Evolutionary conservation across 1,139 yeast genomes (phyloP).

Genomic region (Hansenula sp.): DNA sequence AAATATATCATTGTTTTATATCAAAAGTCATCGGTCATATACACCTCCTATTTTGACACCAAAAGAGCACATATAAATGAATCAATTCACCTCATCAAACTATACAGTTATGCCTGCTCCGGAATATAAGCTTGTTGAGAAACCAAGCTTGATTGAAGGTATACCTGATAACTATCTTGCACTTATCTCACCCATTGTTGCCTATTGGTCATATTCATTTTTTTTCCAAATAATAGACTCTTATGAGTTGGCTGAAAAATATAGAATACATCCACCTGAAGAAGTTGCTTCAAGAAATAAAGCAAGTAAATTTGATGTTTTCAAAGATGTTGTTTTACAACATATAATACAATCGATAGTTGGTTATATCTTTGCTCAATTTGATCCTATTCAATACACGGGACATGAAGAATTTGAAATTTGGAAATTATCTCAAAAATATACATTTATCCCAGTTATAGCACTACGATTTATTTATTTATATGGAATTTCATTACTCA

Average conservation of each 20-base stretch:
- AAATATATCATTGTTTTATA: too few relatives aligned
- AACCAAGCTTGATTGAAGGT: constrained; percentile 45
- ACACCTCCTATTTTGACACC: not conserved
- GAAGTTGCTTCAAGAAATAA: constrained; percentile 75
- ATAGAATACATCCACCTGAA: constrained; percentile 87
- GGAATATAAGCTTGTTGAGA: constrained; percentile 16
- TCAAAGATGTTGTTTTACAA: constrained; percentile 78
- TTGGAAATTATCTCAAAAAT: constrained; percentile 56
- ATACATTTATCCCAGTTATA: constrained; percentile 39
- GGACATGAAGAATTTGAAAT: constrained; percentile 68
- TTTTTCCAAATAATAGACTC: constrained; percentile 74
- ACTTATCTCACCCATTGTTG: constrained; percentile 67
- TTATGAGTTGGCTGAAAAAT: constrained; percentile 69
- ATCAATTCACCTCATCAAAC: not conserved
- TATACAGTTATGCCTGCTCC: constrained; percentile 7
- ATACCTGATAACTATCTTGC: constrained; percentile 74
- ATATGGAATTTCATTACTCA: constrained; percentile 56
- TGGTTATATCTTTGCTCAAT: constrained; percentile 49
- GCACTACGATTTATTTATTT: constrained; percentile 46
- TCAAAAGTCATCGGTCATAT: too few relatives aligned
- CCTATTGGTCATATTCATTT: constrained; percentile 76
- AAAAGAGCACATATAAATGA: not conserved
- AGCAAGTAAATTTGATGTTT: constrained; percentile 63
- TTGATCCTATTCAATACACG: constrained; percentile 63
- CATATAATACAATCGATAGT: constrained; percentile 76